Evolutionary conservation across 257 asterid genomes (phyloP).

Genomic region (Penstemon barbatus): DNA sequence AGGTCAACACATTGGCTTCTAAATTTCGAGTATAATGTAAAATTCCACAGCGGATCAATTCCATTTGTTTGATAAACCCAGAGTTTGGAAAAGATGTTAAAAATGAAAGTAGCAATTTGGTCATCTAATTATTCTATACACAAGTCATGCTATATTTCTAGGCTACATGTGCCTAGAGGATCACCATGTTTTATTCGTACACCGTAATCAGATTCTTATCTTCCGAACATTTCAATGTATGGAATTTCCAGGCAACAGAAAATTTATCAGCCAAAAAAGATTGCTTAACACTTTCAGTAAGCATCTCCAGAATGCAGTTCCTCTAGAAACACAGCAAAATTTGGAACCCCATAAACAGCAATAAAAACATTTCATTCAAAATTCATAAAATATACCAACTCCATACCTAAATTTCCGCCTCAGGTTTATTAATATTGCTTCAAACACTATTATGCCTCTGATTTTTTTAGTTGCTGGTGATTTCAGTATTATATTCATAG

Average conservation of each 20-base stretch:
- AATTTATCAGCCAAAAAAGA: neutral
- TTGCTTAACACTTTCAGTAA: neutral
- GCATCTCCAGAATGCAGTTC: neutral
- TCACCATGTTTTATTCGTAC: neutral
- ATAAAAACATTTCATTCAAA: neutral
- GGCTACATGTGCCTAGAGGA: neutral
- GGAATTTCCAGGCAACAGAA: neutral
- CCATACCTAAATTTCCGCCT: neutral
- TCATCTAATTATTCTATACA: neutral
- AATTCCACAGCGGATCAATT: too few relatives aligned
- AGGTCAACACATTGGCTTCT: too few relatives aligned
- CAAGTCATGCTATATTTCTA: neutral
- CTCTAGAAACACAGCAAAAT: neutral
- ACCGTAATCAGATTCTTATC: neutral
- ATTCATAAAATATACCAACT: neutral
- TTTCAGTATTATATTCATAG: slow-evolving; percentile 1
- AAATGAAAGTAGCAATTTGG: neutral
- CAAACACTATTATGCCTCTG: neutral
- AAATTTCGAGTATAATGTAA: too few relatives aligned
- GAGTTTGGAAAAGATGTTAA: neutral
- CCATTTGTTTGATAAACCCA: too few relatives aligned
- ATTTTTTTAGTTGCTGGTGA: neutral
- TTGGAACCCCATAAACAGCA: neutral
- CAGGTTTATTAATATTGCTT: neutral
- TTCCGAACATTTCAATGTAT: neutral